Base-by-base conservation (phyloP, 2,329 filamentous ascomycete species). In the Alternaria consortialis region DNA sequence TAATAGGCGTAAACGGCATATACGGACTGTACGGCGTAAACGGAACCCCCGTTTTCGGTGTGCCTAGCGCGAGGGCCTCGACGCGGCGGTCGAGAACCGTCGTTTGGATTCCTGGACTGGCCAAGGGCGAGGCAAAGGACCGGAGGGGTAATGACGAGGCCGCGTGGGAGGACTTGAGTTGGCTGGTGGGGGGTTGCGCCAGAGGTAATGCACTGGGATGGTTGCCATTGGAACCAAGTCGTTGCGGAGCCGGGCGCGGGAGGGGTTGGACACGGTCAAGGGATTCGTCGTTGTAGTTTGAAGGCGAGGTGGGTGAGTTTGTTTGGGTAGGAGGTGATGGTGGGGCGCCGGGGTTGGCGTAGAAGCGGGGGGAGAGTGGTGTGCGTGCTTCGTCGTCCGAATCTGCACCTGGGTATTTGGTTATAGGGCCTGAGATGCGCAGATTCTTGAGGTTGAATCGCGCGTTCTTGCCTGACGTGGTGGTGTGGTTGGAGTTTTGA, bases 1-100 rank as follows among this genome's bases (percentile, higher is more conserved):
- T 85, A 48, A 91, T 83, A 1, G 91, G 90, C 7, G 89, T 91
- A 74, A 89, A 91, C 0, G 91, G 91, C 81, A 94, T 91, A 69
- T 94, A 94, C 0, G 91, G 90, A 56, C 87, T 88, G 77, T 94
- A 94, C 2, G 91, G 91, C 23, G 90, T 91, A 3, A 88, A 90
- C 46, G 85, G 86, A 25, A 87, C 82, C 1, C 85, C 86, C 0
- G 83, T 84, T 20, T 79, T 78, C 0, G 88, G 88, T 3, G 86
- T 87, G 32, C 67, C 71, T 37, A 75, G 42, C 5, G 60, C 52
- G 1, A 80, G 65, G 51, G 73, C 70, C 12, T 77, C 76, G 15
- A 66, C 48, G 13, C 76, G 69, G 5, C 78, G 69, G 60, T 81
- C 79, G 0, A 84, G 70, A 23, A 81, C 80, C 0, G 81, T 83